These are phyloP conservation scores for Veloporphyrellus conicus DNA, from an alignment of 1,284 basidiomycete genomes.

Conservation along the genomic window DNA sequence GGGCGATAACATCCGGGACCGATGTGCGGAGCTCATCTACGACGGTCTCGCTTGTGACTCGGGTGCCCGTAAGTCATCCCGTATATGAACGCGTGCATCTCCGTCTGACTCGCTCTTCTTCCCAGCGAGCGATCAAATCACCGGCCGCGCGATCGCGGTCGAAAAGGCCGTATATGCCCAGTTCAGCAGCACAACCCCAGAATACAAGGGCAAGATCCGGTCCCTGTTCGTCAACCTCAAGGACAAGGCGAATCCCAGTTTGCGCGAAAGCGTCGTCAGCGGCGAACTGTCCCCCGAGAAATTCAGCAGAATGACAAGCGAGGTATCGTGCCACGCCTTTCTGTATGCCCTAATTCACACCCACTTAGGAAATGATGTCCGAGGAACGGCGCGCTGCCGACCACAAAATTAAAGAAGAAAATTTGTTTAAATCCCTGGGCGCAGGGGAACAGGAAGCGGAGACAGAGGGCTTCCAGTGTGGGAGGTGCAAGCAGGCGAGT, in stretches of 20 bases:
- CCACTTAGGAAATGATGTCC: constrained; percentile 85
- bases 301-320: constrained; percentile 79
- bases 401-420: constrained; percentile 79
- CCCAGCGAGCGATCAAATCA: constrained; percentile 64
- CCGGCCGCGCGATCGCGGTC: constrained; percentile 54
- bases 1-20: constrained; percentile 78
- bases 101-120: constrained; percentile 2
- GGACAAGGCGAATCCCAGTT: constrained; percentile 88
- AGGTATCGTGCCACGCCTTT: constrained; percentile 43
- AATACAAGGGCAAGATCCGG: constrained; percentile 80
- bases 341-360: not conserved
- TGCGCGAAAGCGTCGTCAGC: constrained; percentile 81
- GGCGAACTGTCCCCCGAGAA: constrained; percentile 70
- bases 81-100: not conserved
- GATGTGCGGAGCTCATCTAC: constrained; percentile 87
- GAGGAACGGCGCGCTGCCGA: constrained; percentile 85
- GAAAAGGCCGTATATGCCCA: constrained; percentile 56
- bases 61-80: constrained; percentile 66
- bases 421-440: constrained; percentile 88
- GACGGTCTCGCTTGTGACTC: constrained; percentile 86
- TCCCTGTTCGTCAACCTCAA: constrained; percentile 90
- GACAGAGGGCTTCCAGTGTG: constrained; percentile 97
- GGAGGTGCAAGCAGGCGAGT: constrained; percentile 79
- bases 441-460: constrained; percentile 90
- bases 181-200: constrained; percentile 42